Evolutionary conservation across 2,329 filamentous ascomycete genomes (phyloP).

Genomic region (Teratosphaeria nubilosa): DNA sequence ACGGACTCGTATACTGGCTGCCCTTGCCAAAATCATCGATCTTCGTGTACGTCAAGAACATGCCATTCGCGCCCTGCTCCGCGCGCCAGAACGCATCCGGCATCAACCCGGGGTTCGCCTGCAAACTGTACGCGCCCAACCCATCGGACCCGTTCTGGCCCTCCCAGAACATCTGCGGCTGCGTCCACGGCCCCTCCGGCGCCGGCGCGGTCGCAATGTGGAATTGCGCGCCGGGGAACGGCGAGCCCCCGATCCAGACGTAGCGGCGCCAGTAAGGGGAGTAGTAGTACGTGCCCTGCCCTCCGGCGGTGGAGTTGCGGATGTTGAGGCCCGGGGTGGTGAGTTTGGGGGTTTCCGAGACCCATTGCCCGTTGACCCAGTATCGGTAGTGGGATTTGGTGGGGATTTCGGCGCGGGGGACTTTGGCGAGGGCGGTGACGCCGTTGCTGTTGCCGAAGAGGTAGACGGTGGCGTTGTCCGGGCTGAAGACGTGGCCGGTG

Average conservation of each 20-base stretch:
- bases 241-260: not conserved
- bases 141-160: not conserved
- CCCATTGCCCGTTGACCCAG: not conserved
- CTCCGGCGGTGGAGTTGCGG: not conserved
- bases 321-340: not conserved
- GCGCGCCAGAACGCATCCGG: not conserved
- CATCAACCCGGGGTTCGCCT: constrained; percentile 1
- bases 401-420: not conserved
- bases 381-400: not conserved
- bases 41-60: constrained; percentile 1
- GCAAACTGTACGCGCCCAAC: not conserved
- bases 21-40: constrained; percentile 1
- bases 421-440: not conserved
- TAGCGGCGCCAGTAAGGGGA: not conserved
- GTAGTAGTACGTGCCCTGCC: not conserved
- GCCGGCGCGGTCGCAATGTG: not conserved
- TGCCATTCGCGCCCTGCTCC: not conserved
- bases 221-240: not conserved
- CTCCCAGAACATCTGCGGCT: not conserved
- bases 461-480: not conserved
- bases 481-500: not conserved
- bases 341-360: not conserved
- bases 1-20: not conserved
- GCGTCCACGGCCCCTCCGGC: not conserved
- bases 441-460: not conserved